phyloP scores from a whole-genome alignment of 83 land plant genomes.

The Picea abies region DNA sequence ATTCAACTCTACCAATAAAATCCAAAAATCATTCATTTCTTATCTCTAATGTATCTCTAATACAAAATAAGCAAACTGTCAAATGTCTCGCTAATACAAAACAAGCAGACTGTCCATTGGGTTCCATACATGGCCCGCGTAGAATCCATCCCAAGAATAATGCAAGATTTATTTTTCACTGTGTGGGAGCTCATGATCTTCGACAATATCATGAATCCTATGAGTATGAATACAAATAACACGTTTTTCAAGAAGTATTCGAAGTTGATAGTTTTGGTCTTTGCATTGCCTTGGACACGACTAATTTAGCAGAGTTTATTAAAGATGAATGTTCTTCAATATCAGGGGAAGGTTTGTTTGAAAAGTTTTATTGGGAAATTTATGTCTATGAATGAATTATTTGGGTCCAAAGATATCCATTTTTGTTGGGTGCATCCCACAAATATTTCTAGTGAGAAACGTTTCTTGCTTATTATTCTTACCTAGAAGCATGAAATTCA shows the following conservation, averaged over 20 bases:
- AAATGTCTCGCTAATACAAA: too few relatives aligned
- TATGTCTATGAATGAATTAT: conserved; percentile 26
- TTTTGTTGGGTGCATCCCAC: neutral
- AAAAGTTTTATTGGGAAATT: conserved; percentile 28
- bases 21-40: too few relatives aligned
- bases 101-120: too few relatives aligned
- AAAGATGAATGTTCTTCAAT: conserved; percentile 17
- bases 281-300: conserved; percentile 14
- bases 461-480: too few relatives aligned
- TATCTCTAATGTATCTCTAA: too few relatives aligned
- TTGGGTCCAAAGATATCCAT: conserved; percentile 40
- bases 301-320: conserved; percentile 24
- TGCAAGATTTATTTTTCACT: neutral
- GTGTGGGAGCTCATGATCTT: neutral
- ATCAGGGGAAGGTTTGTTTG: neutral
- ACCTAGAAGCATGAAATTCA: too few relatives aligned
- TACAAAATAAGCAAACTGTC: too few relatives aligned
- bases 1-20: too few relatives aligned
- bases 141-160: too few relatives aligned
- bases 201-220: neutral
- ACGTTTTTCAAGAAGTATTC: conserved; percentile 4
- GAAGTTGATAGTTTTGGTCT: conserved; percentile 56
- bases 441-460: too few relatives aligned
- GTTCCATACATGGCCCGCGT: too few relatives aligned
- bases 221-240: conserved; percentile 11